Evolutionary conservation across 345 rosid genomes (phyloP).

Genomic region (Hypericum androsaemum): DNA sequence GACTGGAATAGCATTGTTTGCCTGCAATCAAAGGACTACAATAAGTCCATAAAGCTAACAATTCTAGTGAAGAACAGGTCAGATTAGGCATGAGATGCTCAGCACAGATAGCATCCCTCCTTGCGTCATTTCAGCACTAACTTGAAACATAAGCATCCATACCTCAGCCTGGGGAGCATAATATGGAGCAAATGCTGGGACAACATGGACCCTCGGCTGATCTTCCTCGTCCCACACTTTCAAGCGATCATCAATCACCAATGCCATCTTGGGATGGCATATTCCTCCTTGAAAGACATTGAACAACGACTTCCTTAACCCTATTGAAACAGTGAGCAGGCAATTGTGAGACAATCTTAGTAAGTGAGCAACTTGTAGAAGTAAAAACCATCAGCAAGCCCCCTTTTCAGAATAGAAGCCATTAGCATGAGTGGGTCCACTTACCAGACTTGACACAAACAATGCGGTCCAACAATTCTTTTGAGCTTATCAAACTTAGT

Average conservation of each 20-base stretch:
- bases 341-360: not conserved
- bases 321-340: slow-evolving; percentile 23
- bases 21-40: slow-evolving; percentile 36
- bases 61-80: too few species aligned
- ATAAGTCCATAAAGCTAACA: slow-evolving; percentile 12
- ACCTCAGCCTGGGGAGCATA: slow-evolving; percentile 98
- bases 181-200: slow-evolving; percentile 98
- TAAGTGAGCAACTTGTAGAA: not conserved
- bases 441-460: slow-evolving; percentile 94
- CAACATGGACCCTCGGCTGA: slow-evolving; percentile 95
- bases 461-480: slow-evolving; percentile 68
- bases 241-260: slow-evolving; percentile 93
- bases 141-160: slow-evolving; percentile 9
- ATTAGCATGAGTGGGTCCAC: slow-evolving; percentile 5
- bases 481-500: slow-evolving; percentile 68
- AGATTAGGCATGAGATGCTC: slow-evolving; percentile 6
- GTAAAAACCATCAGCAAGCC: too few species aligned
- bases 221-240: slow-evolving; percentile 99
- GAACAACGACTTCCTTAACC: slow-evolving; percentile 70
- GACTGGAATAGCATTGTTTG: slow-evolving; percentile 66
- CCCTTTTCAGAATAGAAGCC: too few species aligned
- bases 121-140: not conserved
- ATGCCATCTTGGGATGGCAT: slow-evolving; percentile 93
- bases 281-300: slow-evolving; percentile 83
- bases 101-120: not conserved